Evolutionary conservation across 2,329 filamentous ascomycete species (phyloP).

Genomic region (Microsporum ferrugineum): DNA sequence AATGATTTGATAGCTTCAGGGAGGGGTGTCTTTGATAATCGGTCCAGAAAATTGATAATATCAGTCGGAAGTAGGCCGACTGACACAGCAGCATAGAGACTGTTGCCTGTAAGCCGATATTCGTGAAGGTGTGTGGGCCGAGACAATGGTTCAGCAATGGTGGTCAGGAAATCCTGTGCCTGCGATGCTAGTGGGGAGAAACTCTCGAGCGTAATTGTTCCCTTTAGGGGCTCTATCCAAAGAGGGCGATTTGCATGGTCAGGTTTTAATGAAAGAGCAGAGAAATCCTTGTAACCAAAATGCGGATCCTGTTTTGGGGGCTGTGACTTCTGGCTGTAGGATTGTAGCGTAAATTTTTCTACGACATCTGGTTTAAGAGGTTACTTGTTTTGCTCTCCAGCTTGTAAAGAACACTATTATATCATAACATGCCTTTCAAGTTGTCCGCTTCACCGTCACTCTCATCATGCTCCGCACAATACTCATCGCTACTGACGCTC

Average conservation of each 20-base stretch:
- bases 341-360: conserved; percentile 44
- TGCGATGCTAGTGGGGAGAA: conserved; percentile 79
- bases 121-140: conserved; percentile 86
- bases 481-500: conserved; percentile 43
- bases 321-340: conserved; percentile 36
- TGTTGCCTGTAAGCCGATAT: conserved; percentile 83
- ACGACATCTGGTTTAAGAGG: conserved; percentile 30
- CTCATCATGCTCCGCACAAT: conserved; percentile 44
- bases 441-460: conserved; percentile 36
- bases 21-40: conserved; percentile 77
- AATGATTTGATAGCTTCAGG: conserved; percentile 71
- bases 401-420: neutral
- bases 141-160: conserved; percentile 85
- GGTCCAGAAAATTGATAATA: conserved; percentile 79
- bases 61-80: conserved; percentile 83
- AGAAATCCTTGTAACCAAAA: conserved; percentile 63
- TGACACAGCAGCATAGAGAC: conserved; percentile 87
- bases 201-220: conserved; percentile 83
- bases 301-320: conserved; percentile 41
- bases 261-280: conserved; percentile 67
- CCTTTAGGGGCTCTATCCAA: conserved; percentile 83
- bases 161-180: conserved; percentile 89
- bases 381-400: neutral
- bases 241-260: conserved; percentile 83
- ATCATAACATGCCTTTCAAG: conserved; percentile 33